phyloP scores from a whole-genome alignment of 352 stramenopile genomes.

The Pythium rhizo-oryzae region DNA sequence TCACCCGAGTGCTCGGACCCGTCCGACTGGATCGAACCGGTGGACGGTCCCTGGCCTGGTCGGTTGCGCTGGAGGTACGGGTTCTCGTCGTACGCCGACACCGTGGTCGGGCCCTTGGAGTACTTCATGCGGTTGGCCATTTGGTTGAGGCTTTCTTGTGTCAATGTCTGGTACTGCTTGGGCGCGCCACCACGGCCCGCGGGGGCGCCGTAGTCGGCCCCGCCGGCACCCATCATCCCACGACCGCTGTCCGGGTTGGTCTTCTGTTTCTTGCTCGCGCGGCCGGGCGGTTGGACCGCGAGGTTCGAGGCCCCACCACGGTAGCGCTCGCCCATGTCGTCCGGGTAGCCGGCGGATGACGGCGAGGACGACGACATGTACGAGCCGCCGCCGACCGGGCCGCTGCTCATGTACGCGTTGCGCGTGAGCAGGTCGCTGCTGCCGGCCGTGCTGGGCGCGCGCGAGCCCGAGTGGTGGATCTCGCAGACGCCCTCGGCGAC shows the following conservation, averaged over 20 bases:
- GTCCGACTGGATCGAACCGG: conserved; percentile 66
- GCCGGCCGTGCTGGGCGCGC: not conserved
- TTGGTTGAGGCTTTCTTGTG: conserved; percentile 66
- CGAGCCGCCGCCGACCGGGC: conserved; percentile 5
- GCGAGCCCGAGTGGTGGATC: conserved; percentile 63
- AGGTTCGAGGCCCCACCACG: conserved; percentile 44
- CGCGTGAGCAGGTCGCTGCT: conserved; percentile 16
- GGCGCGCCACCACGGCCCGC: not conserved
- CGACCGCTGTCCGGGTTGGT: conserved; percentile 19
- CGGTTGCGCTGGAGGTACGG: conserved; percentile 56
- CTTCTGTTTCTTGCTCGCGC: conserved; percentile 64
- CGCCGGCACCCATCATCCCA: conserved; percentile 7
- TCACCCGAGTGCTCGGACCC: conserved; percentile 72
- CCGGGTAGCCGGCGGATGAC: conserved; percentile 27
- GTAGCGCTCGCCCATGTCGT: conserved; percentile 53
- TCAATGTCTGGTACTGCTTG: conserved; percentile 42
- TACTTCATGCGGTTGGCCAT: conserved; percentile 59
- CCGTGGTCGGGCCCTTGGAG: conserved; percentile 31
- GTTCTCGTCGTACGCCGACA: conserved; percentile 65
- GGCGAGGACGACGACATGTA: conserved; percentile 30
- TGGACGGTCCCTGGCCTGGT: conserved; percentile 45
- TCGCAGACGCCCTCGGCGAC: conserved; percentile 76
- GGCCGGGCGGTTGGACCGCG: conserved; percentile 57
- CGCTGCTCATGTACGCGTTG: conserved; percentile 27
- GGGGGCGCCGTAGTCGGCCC: not conserved